phyloP scores from a whole-genome alignment of 169 alveolate genomes.

The Plasmodium inui region DNA sequence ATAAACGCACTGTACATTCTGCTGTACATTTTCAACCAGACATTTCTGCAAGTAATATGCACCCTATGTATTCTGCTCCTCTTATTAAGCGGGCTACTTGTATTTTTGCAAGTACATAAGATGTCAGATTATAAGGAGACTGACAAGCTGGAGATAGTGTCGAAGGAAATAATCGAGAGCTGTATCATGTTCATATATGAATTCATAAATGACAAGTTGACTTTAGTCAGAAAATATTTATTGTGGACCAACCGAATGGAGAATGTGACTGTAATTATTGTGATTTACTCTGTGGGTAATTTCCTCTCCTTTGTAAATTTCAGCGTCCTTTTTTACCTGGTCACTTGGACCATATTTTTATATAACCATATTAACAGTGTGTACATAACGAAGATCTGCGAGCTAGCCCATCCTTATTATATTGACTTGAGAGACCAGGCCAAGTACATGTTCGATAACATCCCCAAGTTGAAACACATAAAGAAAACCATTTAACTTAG shows the following conservation, averaged over 20 bases:
- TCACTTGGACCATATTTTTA: slow-evolving; percentile 56
- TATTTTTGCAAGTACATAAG: slow-evolving; percentile 60
- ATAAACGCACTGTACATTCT: slow-evolving; percentile 59
- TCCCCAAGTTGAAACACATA: slow-evolving; percentile 53
- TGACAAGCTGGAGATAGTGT: slow-evolving; percentile 62
- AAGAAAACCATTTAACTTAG: slow-evolving; percentile 32
- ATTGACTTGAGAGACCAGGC: slow-evolving; percentile 42
- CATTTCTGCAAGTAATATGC: slow-evolving; percentile 56
- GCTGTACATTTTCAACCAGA: slow-evolving; percentile 49
- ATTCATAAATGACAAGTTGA: slow-evolving; percentile 50
- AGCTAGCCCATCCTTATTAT: slow-evolving; percentile 25
- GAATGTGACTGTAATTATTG: slow-evolving; percentile 34
- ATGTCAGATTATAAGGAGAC: slow-evolving; percentile 35
- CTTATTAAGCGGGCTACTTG: slow-evolving; percentile 64
- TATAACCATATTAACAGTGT: slow-evolving; percentile 65
- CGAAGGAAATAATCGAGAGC: slow-evolving; percentile 42
- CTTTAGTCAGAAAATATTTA: slow-evolving; percentile 40
- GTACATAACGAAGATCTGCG: slow-evolving; percentile 23
- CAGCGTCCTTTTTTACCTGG: slow-evolving; percentile 45
- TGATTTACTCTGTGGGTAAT: slow-evolving; percentile 47
- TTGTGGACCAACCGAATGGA: slow-evolving; percentile 50
- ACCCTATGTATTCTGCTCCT: slow-evolving; percentile 47
- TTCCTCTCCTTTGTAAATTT: slow-evolving; percentile 59
- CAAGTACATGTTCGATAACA: slow-evolving; percentile 43
- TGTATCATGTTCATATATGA: slow-evolving; percentile 34